phyloP scores from a whole-genome alignment of 2,329 filamentous ascomycete genomes.

The Botrytis galanthina region DNA sequence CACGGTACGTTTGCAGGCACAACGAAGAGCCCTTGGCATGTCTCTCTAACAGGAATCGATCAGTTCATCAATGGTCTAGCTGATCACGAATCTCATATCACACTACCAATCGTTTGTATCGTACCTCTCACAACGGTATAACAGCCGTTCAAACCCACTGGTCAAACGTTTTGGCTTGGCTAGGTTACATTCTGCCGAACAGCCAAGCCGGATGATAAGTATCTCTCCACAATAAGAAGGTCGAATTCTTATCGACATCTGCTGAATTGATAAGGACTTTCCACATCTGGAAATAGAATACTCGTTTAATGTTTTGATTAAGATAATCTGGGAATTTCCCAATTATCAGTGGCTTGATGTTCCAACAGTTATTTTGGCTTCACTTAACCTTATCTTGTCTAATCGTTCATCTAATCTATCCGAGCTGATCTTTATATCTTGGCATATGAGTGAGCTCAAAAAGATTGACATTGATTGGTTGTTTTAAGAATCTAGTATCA shows the following conservation, averaged over 20 bases:
- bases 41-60: not conserved
- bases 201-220: not conserved
- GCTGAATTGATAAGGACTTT: not conserved
- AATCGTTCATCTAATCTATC: not conserved
- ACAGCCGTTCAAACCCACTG: not conserved
- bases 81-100: not conserved
- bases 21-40: not conserved
- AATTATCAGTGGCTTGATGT: not conserved
- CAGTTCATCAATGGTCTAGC: not conserved
- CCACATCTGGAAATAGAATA: not conserved
- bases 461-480: not conserved
- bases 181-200: not conserved
- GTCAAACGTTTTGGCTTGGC: not conserved
- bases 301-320: not conserved
- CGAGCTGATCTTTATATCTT: not conserved
- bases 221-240: not conserved
- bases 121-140: too few relatives aligned
- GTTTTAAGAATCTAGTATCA: too few relatives aligned
- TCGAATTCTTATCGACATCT: not conserved
- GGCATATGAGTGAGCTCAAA: not conserved
- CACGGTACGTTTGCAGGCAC: not conserved
- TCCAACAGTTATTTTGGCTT: not conserved
- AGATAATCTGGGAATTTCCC: not conserved
- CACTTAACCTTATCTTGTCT: not conserved
- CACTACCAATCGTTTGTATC: not conserved